phyloP scores from a whole-genome alignment of 2,329 filamentous ascomycete species.

The Trichoderma pleuroti region DNA sequence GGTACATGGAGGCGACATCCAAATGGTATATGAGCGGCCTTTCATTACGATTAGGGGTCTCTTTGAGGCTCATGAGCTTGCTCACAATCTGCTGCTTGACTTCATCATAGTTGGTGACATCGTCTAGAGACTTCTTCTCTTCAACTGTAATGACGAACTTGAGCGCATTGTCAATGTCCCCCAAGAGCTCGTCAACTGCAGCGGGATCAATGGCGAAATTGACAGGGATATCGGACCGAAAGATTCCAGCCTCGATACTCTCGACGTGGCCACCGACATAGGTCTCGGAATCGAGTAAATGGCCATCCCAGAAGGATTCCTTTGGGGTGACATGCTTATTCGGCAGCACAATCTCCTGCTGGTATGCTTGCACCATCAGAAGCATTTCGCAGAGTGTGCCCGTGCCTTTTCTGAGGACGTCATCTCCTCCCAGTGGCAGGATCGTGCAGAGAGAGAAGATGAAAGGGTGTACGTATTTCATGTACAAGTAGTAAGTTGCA shows the following conservation, averaged over 20 bases:
- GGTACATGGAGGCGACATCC: constrained; percentile 99
- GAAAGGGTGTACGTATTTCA: constrained; percentile 99
- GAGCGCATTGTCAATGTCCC: constrained; percentile 82
- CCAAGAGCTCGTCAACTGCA: constrained; percentile 84
- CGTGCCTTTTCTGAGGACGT: constrained; percentile 90
- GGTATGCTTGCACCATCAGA: constrained; percentile 96
- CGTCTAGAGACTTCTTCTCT: constrained; percentile 76
- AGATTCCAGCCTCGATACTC: constrained; percentile 97
- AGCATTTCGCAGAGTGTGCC: constrained; percentile 99
- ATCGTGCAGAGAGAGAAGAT: constrained; percentile 99
- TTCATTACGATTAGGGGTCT: constrained; percentile 80
- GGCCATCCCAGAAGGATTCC: constrained; percentile 94
- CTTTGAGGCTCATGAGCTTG: constrained; percentile 67
- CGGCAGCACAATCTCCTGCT: constrained; percentile 85
- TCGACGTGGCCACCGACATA: constrained; percentile 98
- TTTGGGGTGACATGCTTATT: constrained; percentile 93
- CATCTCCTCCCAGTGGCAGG: constrained; percentile 86
- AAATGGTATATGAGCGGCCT: constrained; percentile 93
- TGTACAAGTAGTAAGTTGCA: constrained; percentile 97
- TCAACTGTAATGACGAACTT: constrained; percentile 83
- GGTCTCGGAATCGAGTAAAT: constrained; percentile 92
- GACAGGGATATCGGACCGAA: constrained; percentile 90
- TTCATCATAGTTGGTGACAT: constrained; percentile 77
- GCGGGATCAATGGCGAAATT: constrained; percentile 87
- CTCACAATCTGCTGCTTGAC: constrained; percentile 78